phyloP scores from a whole-genome alignment of 495 filamentous ascomycete species.

The Daldinia concentrica region DNA sequence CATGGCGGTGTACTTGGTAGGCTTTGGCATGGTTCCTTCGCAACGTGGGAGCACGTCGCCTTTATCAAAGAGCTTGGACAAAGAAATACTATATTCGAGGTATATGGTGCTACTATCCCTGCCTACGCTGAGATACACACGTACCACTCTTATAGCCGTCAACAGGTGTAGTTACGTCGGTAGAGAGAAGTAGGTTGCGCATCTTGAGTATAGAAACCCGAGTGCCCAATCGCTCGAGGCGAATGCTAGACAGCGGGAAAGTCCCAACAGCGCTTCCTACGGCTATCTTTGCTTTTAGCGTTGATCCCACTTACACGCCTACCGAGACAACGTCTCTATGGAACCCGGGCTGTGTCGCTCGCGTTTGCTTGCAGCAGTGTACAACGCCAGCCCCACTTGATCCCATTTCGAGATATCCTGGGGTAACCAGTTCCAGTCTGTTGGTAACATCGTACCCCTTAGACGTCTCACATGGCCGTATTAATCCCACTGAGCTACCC shows the following conservation, averaged over 20 bases:
- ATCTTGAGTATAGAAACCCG: slow-evolving; percentile 9
- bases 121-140: slow-evolving; percentile 11
- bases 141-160: slow-evolving; percentile 21
- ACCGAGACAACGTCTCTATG: not conserved
- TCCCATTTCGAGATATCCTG: slow-evolving; percentile 17
- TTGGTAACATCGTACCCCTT: slow-evolving; percentile 26
- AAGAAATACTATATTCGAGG: slow-evolving; percentile 13
- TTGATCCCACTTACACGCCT: slow-evolving; percentile 3
- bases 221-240: slow-evolving; percentile 6
- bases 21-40: not conserved
- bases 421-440: slow-evolving; percentile 18
- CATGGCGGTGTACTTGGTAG: slow-evolving; percentile 1
- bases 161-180: not conserved
- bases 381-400: slow-evolving; percentile 24
- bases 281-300: not conserved
- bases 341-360: slow-evolving; percentile 1
- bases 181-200: not conserved
- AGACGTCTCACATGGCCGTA: slow-evolving; percentile 21
- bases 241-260: not conserved
- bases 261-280: not conserved
- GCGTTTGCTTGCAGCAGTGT: slow-evolving; percentile 23
- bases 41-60: slow-evolving; percentile 3
- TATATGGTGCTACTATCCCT: slow-evolving; percentile 15
- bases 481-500: not conserved
- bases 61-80: slow-evolving; percentile 14